Conservation (phyloP, 2,329 filamentous ascomycete species). For the Stagonosporopsis rhizophila region DNA sequence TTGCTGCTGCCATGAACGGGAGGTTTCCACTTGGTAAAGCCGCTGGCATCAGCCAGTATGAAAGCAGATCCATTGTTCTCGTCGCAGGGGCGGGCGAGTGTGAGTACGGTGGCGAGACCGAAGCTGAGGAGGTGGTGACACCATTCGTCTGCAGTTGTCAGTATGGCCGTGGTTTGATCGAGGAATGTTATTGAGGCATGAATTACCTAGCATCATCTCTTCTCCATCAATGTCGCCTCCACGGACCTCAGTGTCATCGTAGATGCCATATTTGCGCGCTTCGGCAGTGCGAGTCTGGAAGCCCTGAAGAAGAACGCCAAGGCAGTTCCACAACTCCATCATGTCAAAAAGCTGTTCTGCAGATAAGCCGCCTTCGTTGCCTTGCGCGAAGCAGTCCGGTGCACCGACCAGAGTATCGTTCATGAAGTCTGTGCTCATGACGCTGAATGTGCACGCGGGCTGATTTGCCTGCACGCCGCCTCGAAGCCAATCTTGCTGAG, state of each 20-base stretch:
- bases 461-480: slow-evolving; percentile 62
- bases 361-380: slow-evolving; percentile 62
- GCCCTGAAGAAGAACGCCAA: slow-evolving; percentile 62
- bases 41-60: slow-evolving; percentile 59
- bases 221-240: slow-evolving; percentile 60
- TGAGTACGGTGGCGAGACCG: slow-evolving; percentile 63
- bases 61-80: slow-evolving; percentile 56
- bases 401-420: slow-evolving; percentile 63
- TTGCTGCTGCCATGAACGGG: slow-evolving; percentile 57
- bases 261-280: slow-evolving; percentile 64
- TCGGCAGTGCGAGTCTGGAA: slow-evolving; percentile 63
- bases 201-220: slow-evolving; percentile 60
- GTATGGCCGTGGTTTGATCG: not conserved
- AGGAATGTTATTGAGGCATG: no score
- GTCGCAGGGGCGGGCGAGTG: slow-evolving; percentile 54
- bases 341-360: slow-evolving; percentile 68
- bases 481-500: slow-evolving; percentile 69
- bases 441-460: slow-evolving; percentile 53
- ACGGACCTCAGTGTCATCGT: slow-evolving; percentile 56
- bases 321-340: slow-evolving; percentile 69
- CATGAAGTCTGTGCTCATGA: slow-evolving; percentile 60
- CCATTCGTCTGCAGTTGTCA: slow-evolving; percentile 62
- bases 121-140: slow-evolving; percentile 65
- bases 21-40: slow-evolving; percentile 64
- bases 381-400: slow-evolving; percentile 64